These are phyloP conservation scores for Orobanche coerulescens DNA, from an alignment of 257 asterid species.

Conservation along the genomic window DNA sequence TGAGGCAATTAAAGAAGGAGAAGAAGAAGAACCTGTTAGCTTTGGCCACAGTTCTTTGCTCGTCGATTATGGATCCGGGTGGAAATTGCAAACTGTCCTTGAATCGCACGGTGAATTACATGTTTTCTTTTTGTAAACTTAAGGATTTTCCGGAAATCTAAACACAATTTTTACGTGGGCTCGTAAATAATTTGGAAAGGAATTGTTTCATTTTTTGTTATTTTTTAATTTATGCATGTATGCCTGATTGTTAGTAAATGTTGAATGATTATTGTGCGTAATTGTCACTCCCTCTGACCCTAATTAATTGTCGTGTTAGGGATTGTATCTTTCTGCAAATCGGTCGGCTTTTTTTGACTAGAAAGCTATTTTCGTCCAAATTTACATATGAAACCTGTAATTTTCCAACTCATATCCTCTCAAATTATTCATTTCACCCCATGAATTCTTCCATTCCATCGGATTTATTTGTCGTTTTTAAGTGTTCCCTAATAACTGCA, in stretches of 20 bases:
- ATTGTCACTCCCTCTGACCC: too few species aligned
- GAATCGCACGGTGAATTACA: constrained; percentile 33
- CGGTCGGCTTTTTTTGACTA: too few species aligned
- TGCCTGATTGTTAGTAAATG: not conserved
- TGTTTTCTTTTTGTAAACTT: not conserved
- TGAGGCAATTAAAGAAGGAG: constrained; percentile 80
- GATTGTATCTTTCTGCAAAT: too few species aligned
- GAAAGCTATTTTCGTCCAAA: too few species aligned
- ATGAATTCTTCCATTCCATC: too few species aligned
- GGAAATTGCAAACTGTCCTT: constrained; percentile 65
- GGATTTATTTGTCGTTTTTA: too few species aligned
- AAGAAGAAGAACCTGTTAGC: constrained; percentile 53
- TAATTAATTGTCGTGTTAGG: too few species aligned
- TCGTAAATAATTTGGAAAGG: not conserved
- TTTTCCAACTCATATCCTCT: too few species aligned
- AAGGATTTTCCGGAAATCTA: not conserved
- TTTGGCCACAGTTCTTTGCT: constrained; percentile 74
- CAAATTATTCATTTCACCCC: too few species aligned
- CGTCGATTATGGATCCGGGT: constrained; percentile 56
- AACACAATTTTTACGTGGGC: not conserved
- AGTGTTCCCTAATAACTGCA: too few species aligned
- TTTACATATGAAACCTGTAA: too few species aligned
- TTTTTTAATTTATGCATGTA: too few species aligned
- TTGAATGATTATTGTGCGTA: not conserved
- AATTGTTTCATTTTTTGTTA: not conserved